Evolutionary conservation across 2,329 filamentous ascomycete genomes (phyloP).

Genomic region (Claviceps spartinae): DNA sequence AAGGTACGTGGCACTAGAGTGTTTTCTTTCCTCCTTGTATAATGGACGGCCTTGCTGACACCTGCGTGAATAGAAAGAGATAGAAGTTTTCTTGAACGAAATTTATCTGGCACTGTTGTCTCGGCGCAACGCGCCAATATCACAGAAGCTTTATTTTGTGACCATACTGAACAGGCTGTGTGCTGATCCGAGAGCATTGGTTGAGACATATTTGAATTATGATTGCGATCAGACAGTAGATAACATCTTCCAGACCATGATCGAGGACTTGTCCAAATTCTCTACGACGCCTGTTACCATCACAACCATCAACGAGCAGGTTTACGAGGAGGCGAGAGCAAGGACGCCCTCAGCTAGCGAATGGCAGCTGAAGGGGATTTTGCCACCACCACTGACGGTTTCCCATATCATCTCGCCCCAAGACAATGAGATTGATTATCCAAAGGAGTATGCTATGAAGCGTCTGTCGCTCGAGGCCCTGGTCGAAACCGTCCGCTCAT

Average conservation of each 20-base stretch:
- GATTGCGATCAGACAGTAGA: constrained; percentile 92
- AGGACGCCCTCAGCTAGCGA: constrained; percentile 50
- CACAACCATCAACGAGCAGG: constrained; percentile 65
- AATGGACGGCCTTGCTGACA: constrained; percentile 13
- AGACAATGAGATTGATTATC: constrained; percentile 56
- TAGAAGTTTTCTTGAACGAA: constrained; percentile 95
- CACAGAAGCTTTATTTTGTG: constrained; percentile 88
- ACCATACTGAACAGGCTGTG: constrained; percentile 73
- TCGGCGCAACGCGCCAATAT: constrained; percentile 69
- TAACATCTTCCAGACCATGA: constrained; percentile 91
- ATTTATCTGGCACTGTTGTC: constrained; percentile 90
- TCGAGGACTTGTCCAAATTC: constrained; percentile 84
- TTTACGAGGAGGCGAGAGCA: constrained; percentile 66
- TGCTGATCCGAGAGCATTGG: constrained; percentile 72
- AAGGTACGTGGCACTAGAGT: constrained; percentile 44
- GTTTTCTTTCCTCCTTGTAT: neutral
- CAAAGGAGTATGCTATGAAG: constrained; percentile 84
- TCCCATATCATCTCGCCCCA: constrained; percentile 51
- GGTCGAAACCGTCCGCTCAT: constrained; percentile 74
- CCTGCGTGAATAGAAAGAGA: constrained; percentile 55
- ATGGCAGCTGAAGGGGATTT: constrained; percentile 74
- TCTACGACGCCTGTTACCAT: constrained; percentile 67
- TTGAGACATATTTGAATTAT: constrained; percentile 95
- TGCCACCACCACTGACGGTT: constrained; percentile 77
- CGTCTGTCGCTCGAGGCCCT: constrained; percentile 77